A percentile compares a stretch with the other conserved stretches of the same genome.
These are phyloP conservation scores for Cinnamomum chago DNA, from an alignment of 164 flowering plant species.

Conservation along the genomic window DNA sequence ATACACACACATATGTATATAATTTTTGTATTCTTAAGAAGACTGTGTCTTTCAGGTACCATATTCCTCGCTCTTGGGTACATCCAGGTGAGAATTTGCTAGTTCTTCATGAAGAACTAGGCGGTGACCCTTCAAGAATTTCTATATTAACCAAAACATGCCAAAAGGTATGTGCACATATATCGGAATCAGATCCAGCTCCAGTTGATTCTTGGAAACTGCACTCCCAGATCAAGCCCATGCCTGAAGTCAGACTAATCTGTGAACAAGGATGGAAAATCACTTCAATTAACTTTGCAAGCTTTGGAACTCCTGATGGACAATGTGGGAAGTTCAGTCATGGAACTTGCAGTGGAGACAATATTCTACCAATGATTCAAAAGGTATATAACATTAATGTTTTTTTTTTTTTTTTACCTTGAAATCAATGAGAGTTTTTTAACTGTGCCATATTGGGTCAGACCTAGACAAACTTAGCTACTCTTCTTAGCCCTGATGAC, in stretches of 20 bases:
- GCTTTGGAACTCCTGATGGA: constrained; percentile 58
- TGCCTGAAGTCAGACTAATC: constrained; percentile 36
- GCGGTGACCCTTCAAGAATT: constrained; percentile 61
- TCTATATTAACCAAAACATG: constrained; percentile 32
- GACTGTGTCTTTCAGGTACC: constrained; percentile 39
- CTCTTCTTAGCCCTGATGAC: no score
- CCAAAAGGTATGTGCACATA: constrained; percentile 39
- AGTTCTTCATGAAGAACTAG: constrained; percentile 56
- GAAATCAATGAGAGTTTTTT: neutral
- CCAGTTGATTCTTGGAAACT: constrained; percentile 41
- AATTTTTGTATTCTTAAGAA: no score
- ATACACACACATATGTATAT: no score
- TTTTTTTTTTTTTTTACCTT: neutral
- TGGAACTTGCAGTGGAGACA: constrained; percentile 41
- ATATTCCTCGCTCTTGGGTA: constrained; percentile 65
- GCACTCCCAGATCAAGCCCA: constrained; percentile 14
- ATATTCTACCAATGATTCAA: constrained; percentile 25
- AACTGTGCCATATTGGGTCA: neutral
- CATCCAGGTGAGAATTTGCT: constrained; percentile 45
- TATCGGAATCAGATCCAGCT: constrained; percentile 49
- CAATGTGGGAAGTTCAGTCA: constrained; percentile 39
- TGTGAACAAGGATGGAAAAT: constrained; percentile 50
- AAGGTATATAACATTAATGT: constrained; percentile 24
- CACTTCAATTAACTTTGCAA: constrained; percentile 46
- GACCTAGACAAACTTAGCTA: neutral